phyloP scores from a whole-genome alignment of 148 eudicot species.

The Linanthus parryae region DNA sequence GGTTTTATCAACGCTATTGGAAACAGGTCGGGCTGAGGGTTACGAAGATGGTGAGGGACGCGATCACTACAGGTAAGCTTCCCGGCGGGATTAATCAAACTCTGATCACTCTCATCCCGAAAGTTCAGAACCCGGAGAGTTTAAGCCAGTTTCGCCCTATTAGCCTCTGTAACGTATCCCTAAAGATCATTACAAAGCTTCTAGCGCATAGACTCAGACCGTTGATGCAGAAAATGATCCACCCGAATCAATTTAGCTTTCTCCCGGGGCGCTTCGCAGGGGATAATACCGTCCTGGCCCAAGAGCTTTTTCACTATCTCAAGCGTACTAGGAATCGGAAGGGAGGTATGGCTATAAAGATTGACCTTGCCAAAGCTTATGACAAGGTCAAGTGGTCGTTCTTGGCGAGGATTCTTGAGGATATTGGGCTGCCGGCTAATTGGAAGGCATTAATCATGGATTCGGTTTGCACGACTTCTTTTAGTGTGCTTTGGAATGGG shows the following conservation, averaged over 20 bases:
- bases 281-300: not conserved
- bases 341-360: not conserved
- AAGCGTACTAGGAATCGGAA: not conserved
- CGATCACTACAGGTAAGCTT: not conserved
- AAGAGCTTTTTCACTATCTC: not conserved
- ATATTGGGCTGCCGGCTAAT: not conserved
- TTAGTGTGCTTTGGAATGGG: constrained; percentile 1
- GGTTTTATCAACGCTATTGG: not conserved
- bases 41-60: not conserved
- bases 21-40: not conserved
- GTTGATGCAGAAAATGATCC: not conserved
- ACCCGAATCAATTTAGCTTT: not conserved
- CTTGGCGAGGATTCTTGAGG: not conserved
- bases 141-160: not conserved
- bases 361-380: constrained; percentile 1
- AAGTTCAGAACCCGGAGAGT: not conserved
- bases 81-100: not conserved
- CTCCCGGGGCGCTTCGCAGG: not conserved
- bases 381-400: not conserved
- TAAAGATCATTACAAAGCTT: not conserved
- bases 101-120: constrained; percentile 5
- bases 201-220: not conserved
- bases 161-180: not conserved
- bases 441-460: not conserved
- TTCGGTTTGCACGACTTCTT: not conserved